phyloP scores from a whole-genome alignment of 371 early-diverging fungal species.

The Mortierella sp. region DNA sequence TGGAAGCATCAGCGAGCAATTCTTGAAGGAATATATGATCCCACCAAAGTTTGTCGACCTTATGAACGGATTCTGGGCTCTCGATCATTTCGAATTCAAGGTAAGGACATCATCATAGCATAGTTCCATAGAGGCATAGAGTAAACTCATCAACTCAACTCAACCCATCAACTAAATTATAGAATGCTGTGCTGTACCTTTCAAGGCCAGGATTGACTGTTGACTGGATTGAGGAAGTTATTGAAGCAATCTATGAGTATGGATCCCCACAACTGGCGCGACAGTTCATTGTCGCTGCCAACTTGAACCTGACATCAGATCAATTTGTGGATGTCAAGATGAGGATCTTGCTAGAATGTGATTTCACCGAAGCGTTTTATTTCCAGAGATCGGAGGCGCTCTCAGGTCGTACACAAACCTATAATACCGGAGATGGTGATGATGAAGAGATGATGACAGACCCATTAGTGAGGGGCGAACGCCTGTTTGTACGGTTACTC shows the following conservation, averaged over 20 bases:
- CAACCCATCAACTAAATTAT: not conserved
- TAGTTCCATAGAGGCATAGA: too few species aligned
- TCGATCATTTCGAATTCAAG: slow-evolving; percentile 55
- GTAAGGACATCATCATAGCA: slow-evolving; percentile 9
- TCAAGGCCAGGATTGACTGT: slow-evolving; percentile 53
- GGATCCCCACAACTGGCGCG: slow-evolving; percentile 43
- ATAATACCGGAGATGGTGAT: not conserved
- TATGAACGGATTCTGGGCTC: slow-evolving; percentile 56
- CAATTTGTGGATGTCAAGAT: slow-evolving; percentile 39
- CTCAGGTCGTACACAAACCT: not conserved
- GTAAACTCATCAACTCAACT: not conserved
- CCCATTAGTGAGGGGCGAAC: slow-evolving; percentile 1
- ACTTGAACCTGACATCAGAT: slow-evolving; percentile 33
- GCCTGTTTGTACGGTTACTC: slow-evolving; percentile 23
- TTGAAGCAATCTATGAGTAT: slow-evolving; percentile 31
- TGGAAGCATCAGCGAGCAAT: slow-evolving; percentile 34
- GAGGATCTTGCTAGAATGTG: slow-evolving; percentile 32
- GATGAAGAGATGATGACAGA: not conserved
- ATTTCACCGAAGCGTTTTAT: slow-evolving; percentile 47
- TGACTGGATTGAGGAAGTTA: slow-evolving; percentile 56
- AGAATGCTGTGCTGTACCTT: slow-evolving; percentile 50
- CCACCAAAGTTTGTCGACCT: slow-evolving; percentile 51
- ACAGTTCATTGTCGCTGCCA: slow-evolving; percentile 40
- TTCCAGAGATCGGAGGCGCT: slow-evolving; percentile 28
- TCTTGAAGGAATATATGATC: slow-evolving; percentile 42